A percentile compares a stretch with the other conserved stretches of the same genome.
Conservation (phyloP, 257 asterid species). For the Primulina huaijiensis region DNA sequence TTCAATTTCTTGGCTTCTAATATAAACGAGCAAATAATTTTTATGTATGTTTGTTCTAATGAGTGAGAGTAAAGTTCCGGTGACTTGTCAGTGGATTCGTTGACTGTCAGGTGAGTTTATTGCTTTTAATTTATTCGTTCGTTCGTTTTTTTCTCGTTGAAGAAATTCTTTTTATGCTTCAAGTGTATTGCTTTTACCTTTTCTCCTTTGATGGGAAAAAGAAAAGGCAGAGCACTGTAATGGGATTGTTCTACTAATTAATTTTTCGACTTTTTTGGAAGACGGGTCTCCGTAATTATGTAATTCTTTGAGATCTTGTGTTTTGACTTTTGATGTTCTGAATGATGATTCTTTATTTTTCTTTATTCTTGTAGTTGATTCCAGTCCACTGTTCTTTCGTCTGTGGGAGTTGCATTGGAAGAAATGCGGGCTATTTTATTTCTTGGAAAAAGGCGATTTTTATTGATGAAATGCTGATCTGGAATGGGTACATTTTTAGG, state of each 20-base stretch:
- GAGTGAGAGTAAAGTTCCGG: neutral
- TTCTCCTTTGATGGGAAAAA: neutral
- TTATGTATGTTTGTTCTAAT: neutral
- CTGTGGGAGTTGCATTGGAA: neutral
- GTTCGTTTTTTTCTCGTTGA: neutral
- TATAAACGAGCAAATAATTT: neutral
- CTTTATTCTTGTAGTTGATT: conserved; percentile 19
- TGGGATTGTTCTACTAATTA: neutral
- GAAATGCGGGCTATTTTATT: neutral
- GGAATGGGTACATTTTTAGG: conserved; percentile 8
- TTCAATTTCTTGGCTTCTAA: neutral
- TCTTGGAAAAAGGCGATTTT: neutral
- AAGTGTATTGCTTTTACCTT: neutral
- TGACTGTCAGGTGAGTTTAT: neutral
- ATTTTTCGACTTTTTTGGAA: neutral
- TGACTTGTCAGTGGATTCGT: neutral
- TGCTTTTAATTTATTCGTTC: neutral
- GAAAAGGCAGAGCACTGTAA: neutral
- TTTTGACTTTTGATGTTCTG: conserved; percentile 29
- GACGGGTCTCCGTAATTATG: neutral
- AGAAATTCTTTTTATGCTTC: neutral
- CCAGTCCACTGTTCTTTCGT: neutral
- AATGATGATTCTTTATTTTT: conserved; percentile 12
- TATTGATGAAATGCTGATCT: conserved; percentile 24
- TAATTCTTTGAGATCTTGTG: conserved; percentile 22